Percentiles rank a stretch among this genome's conserved stretches.
These are phyloP conservation scores for Cyberlindnera japonica DNA, from an alignment of 805 yeast genomes.

Conservation along the genomic window DNA sequence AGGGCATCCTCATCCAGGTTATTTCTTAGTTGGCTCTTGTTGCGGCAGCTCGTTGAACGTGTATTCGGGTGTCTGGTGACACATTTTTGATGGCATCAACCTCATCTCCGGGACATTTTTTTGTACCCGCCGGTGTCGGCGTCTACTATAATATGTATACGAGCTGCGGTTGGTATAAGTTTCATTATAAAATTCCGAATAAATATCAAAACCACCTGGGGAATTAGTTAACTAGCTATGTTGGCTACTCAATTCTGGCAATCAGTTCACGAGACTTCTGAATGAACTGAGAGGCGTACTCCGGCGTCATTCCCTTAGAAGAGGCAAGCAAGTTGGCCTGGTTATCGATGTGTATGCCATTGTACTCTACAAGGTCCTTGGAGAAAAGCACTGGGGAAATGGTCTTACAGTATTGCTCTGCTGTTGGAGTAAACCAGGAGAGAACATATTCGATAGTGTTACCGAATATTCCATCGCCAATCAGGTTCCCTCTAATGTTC, in stretches of 20 bases:
- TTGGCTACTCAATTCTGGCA: not conserved
- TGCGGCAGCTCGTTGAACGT: too few species aligned
- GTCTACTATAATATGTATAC: too few species aligned
- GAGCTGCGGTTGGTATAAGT: too few species aligned
- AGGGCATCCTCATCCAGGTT: too few species aligned
- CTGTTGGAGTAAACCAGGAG: conserved; percentile 30
- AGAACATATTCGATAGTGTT: conserved; percentile 28
- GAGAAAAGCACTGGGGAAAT: conserved; percentile 32
- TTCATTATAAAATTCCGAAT: too few species aligned
- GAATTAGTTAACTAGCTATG: too few species aligned
- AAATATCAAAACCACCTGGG: too few species aligned
- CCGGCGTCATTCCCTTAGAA: conserved; percentile 30
- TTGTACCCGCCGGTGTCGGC: too few species aligned
- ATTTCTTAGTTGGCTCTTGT: too few species aligned
- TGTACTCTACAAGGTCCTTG: conserved; percentile 27
- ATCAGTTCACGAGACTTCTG: not conserved
- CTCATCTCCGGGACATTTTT: not conserved
- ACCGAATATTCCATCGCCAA: conserved; percentile 30
- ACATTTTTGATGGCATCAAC: not conserved
- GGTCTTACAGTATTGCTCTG: conserved; percentile 32
- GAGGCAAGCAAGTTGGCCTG: conserved; percentile 28
- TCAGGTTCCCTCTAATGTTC: conserved; percentile 31
- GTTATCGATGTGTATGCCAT: conserved; percentile 32
- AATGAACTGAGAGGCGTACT: conserved; percentile 23
- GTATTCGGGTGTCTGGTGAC: not conserved